Conservation (phyloP, 805 yeast species). For the Ogataea nitratoaversa region DNA sequence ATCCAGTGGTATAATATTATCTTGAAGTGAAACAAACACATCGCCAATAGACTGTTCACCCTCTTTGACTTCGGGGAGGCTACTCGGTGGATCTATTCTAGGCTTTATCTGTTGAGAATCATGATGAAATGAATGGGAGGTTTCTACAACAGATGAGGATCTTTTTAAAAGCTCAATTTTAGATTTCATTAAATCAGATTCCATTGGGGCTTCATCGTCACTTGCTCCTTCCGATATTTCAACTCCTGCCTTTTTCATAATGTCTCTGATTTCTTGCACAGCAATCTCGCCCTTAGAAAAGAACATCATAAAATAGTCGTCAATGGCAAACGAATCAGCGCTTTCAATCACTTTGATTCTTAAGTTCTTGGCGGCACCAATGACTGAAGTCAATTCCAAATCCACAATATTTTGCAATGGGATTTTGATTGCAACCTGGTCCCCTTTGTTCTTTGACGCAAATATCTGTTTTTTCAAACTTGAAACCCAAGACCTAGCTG, state of each 20-base stretch:
- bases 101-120: background rate
- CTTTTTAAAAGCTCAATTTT: conserved; percentile 22
- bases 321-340: conserved; percentile 49
- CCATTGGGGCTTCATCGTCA: conserved; percentile 19
- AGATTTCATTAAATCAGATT: conserved; percentile 19
- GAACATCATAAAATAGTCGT: conserved; percentile 67
- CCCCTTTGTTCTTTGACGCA: conserved; percentile 62
- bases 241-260: conserved; percentile 33
- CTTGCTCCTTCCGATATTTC: conserved; percentile 19
- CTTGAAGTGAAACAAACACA: background rate
- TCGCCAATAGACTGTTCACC: no score
- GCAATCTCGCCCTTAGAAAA: conserved; percentile 49
- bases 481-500: conserved; percentile 81
- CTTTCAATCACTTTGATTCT: conserved; percentile 59
- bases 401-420: conserved; percentile 69
- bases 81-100: no score
- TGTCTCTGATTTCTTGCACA: conserved; percentile 35
- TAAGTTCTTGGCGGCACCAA: conserved; percentile 54
- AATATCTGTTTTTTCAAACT: conserved; percentile 72
- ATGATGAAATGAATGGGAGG: conserved; percentile 12
- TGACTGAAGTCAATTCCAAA: conserved; percentile 49
- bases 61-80: no score
- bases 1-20: background rate
- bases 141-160: conserved; percentile 22
- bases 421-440: conserved; percentile 70